These are phyloP conservation scores for Hansenula lynferdii DNA, from an alignment of 1,139 yeast species.

Conservation along the genomic window DNA sequence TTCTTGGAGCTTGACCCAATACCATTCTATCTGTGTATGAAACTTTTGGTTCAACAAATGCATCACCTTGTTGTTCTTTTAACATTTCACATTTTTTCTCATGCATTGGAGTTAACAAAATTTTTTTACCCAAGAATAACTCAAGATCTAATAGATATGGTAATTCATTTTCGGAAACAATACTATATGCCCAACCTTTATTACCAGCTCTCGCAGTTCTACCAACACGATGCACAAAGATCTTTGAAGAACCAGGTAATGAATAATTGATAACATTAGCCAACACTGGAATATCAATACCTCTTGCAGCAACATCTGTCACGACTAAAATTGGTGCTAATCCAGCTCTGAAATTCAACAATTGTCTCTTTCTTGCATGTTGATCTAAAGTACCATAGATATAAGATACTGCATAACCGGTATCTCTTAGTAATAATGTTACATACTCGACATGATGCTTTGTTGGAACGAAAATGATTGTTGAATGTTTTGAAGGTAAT, in stretches of 20 bases:
- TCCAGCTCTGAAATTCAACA: constrained; percentile 81
- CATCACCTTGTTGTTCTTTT: constrained; percentile 34
- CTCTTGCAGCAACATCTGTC: constrained; percentile 99
- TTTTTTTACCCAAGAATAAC: constrained; percentile 80
- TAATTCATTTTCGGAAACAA: constrained; percentile 78
- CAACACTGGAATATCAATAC: constrained; percentile 95
- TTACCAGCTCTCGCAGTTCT: constrained; percentile 99
- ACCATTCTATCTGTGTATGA: constrained; percentile 76
- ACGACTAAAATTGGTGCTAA: constrained; percentile 81
- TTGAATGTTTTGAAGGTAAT: constrained; percentile 78
- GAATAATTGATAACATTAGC: constrained; percentile 92
- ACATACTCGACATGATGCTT: constrained; percentile 96
- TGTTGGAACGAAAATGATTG: constrained; percentile 93
- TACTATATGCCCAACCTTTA: constrained; percentile 95
- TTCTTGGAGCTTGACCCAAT: constrained; percentile 78
- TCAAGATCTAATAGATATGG: constrained; percentile 91
- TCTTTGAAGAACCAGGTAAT: constrained; percentile 87
- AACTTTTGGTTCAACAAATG: constrained; percentile 45
- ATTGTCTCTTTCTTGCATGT: constrained; percentile 87
- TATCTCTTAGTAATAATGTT: constrained; percentile 58
- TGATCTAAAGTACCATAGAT: constrained; percentile 96
- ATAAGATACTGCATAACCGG: constrained; percentile 84
- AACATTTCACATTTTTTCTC: constrained; percentile 53
- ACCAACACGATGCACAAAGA: constrained; percentile 96
- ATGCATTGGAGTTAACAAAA: constrained; percentile 65